Base-by-base conservation (phyloP, 352 stramenopile species). In the Pythium inflatum region DNA sequence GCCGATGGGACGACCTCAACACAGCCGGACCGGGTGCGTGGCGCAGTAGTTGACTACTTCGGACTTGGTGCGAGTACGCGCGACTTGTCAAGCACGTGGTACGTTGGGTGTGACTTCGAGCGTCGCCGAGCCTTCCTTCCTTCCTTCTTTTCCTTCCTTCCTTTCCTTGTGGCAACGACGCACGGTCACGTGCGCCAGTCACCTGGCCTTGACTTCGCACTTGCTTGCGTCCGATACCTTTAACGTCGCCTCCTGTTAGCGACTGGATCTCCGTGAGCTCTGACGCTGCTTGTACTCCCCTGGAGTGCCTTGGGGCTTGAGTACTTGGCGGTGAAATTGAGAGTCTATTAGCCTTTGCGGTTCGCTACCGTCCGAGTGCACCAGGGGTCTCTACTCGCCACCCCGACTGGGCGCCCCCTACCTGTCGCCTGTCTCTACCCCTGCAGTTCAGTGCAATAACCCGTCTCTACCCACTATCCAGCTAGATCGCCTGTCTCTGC, bases 1-100 rank as follows among this genome's bases (percentile, higher is more conserved):
- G 41, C 41, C 41, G 41, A 50, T 50, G 41, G n/a, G 41, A 25
- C 41, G 41, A 50, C 41, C 41, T 50, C 41, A 50, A 50, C 41
- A 50, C 41, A 24, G 41, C 20, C 41, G 41, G 41, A 16, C 20
- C 41, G 41, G 41, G 11, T 50, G 41, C 41, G 41, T 13, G 41
- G 41, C 41, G 41, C n/a, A 50, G 41, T 50, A 50, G 41, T 24
- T 50, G 11, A 24, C 41, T 50, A 24, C n/a, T n/a, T n/a, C 41
- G 41, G 41, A 7, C 41, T 50, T 50, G 14, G 20, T 50, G 41
- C 41, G 41, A 24, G 11, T 16, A 50, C 41, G 20, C 41, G 41
- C 41, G 41, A 50, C 41, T 50, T 7, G 41, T 50, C 41, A 24
- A 50, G 41, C 41, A 24, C 20, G 41, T 50, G 41, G 41, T 24